These are phyloP conservation scores for Pichia exigua DNA, from an alignment of 805 yeast species.

Conservation along the genomic window DNA sequence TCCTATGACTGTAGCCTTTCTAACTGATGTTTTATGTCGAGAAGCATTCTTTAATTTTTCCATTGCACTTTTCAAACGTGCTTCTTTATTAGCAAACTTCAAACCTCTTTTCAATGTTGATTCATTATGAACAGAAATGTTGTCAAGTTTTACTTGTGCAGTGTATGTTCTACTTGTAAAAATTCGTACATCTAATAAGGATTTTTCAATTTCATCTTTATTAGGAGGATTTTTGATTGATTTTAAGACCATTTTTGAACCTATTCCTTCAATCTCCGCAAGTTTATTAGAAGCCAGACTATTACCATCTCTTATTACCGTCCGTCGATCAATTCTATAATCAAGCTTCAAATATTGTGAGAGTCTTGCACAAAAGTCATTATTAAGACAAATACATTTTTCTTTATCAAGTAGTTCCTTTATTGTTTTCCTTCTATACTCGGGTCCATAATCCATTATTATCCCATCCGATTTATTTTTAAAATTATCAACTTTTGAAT, in stretches of 20 bases:
- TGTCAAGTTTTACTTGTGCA: constrained; percentile 7
- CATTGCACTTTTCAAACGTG: constrained; percentile 8
- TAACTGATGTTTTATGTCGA: not conserved
- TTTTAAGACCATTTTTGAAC: constrained; percentile 8
- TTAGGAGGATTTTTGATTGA: constrained; percentile 15
- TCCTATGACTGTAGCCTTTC: not conserved
- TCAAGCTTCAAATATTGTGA: constrained; percentile 35
- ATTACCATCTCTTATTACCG: constrained; percentile 39
- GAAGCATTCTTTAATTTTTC: not conserved
- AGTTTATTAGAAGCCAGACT: constrained; percentile 27
- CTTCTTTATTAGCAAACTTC: constrained; percentile 10
- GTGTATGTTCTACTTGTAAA: constrained; percentile 5
- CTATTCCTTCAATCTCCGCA: constrained; percentile 9
- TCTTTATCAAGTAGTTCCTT: constrained; percentile 34
- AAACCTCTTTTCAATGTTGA: constrained; percentile 6
- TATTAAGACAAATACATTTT: constrained; percentile 41
- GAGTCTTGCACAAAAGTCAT: constrained; percentile 31
- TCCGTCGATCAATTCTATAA: constrained; percentile 43
- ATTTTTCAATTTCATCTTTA: constrained; percentile 8
- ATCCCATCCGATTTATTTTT: not conserved
- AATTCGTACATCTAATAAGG: not conserved
- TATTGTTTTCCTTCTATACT: constrained; percentile 21
- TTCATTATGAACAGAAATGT: constrained; percentile 7
- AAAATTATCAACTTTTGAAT: not conserved
- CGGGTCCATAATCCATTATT: constrained; percentile 24